phyloP scores from a whole-genome alignment of 2,329 filamentous ascomycete genomes.

The Dendryphion nanum region DNA sequence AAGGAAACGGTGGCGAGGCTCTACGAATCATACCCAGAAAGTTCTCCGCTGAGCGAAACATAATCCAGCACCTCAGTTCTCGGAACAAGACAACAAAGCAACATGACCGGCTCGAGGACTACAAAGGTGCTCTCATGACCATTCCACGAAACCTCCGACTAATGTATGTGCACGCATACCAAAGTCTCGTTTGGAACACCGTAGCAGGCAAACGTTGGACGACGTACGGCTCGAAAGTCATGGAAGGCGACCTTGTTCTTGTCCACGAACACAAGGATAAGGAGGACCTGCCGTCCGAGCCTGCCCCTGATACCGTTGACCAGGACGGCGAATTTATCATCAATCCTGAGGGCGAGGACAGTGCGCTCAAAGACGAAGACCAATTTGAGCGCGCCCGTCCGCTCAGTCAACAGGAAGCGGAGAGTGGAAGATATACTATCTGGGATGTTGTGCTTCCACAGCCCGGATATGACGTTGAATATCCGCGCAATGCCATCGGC shows the following conservation, averaged over 20 bases:
- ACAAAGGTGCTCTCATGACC: conserved; percentile 72
- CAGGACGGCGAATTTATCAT: conserved; percentile 67
- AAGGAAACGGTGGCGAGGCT: conserved; percentile 59
- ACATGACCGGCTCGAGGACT: conserved; percentile 61
- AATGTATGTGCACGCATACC: conserved; percentile 97
- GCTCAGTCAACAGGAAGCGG: conserved; percentile 74
- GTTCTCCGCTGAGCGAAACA: conserved; percentile 74
- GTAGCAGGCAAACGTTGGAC: conserved; percentile 79
- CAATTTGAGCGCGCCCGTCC: conserved; percentile 68
- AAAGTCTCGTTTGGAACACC: conserved; percentile 91
- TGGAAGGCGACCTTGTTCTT: conserved; percentile 83
- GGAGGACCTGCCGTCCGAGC: conserved; percentile 18
- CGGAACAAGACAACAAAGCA: conserved; percentile 45
- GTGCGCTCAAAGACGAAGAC: conserved; percentile 53
- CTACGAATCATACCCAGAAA: conserved; percentile 71
- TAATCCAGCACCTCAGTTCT: conserved; percentile 72
- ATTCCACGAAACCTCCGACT: conserved; percentile 80
- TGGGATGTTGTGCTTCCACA: conserved; percentile 88
- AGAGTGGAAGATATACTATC: conserved; percentile 73
- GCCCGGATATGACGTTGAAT: conserved; percentile 87
- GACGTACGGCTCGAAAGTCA: conserved; percentile 67
- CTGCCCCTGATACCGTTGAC: conserved; percentile 41
- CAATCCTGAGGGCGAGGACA: conserved; percentile 58
- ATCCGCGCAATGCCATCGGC: conserved; percentile 81
- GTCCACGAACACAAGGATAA: conserved; percentile 57